A percentile compares a stretch with the other conserved stretches of the same genome.
Conservation (phyloP, 169 alveolate species). For the Eimeria tenella region DNA sequence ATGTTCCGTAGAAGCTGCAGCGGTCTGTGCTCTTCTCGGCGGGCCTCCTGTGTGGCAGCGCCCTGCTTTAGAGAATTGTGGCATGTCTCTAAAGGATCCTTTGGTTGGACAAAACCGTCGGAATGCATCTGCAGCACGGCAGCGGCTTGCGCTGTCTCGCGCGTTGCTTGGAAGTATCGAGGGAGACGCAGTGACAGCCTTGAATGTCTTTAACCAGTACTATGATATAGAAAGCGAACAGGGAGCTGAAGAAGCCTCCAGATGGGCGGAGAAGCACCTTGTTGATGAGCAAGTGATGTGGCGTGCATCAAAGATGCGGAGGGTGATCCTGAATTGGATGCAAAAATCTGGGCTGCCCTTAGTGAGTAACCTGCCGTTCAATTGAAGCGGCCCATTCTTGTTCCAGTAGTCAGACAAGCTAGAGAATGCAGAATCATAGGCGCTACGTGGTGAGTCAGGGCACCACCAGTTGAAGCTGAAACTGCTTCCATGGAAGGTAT, state of each 20-base stretch:
- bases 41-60: conserved; percentile 72
- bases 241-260: conserved; percentile 61
- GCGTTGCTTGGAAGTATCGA: conserved; percentile 52
- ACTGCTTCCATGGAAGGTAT: too few relatives aligned
- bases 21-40: conserved; percentile 62
- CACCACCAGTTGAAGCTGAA: too few relatives aligned
- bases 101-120: background rate
- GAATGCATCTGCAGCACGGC: conserved; percentile 61
- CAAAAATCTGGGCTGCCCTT: conserved; percentile 31
- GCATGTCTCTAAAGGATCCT: conserved; percentile 7
- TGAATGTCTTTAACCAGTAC: conserved; percentile 45
- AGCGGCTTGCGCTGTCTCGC: conserved; percentile 57
- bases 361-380: background rate
- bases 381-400: too few relatives aligned
- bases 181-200: conserved; percentile 56
- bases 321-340: conserved; percentile 31
- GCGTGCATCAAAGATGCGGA: conserved; percentile 36
- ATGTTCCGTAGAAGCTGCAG: conserved; percentile 64
- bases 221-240: background rate
- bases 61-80: conserved; percentile 35
- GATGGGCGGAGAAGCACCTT: conserved; percentile 48
- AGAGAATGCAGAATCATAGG: too few relatives aligned
- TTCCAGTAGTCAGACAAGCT: too few relatives aligned
- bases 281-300: conserved; percentile 42
- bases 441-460: too few relatives aligned